Conservation (phyloP, 1,139 yeast genomes). For the Saccharomyces hybrid region DNA sequence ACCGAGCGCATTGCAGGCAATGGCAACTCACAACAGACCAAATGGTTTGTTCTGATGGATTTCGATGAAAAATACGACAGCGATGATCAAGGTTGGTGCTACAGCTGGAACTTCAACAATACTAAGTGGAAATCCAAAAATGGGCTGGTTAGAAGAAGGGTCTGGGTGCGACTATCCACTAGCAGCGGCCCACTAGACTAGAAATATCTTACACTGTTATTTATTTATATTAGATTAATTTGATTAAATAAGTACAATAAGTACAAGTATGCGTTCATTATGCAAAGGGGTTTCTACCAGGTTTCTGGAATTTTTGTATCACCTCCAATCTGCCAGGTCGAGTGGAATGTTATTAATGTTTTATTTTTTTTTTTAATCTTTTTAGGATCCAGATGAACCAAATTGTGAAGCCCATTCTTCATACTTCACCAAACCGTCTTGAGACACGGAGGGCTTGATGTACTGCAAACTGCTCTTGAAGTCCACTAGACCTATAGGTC, state of each 20-base stretch:
- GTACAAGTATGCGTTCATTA: not conserved
- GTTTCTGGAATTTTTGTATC: too few species aligned
- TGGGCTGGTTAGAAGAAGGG: conserved; percentile 48
- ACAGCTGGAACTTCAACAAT: conserved; percentile 44
- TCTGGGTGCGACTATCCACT: conserved; percentile 46
- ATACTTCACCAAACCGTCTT: conserved; percentile 67
- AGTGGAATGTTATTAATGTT: not conserved
- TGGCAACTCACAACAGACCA: conserved; percentile 41
- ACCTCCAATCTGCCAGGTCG: not conserved
- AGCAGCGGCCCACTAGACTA: not conserved
- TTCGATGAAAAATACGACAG: conserved; percentile 40
- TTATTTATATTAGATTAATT: not conserved
- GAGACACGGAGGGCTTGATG: conserved; percentile 86
- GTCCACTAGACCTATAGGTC: conserved; percentile 72
- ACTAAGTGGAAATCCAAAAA: conserved; percentile 54
- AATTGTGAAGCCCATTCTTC: conserved; percentile 87
- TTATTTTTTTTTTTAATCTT: not conserved
- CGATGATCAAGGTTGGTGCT: conserved; percentile 70
- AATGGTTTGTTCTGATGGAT: conserved; percentile 58
- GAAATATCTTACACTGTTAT: not conserved
- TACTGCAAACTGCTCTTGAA: conserved; percentile 70
- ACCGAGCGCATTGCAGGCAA: conserved; percentile 3
- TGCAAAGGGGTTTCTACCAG: not conserved
- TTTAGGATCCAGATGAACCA: conserved; percentile 83
- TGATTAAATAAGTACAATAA: not conserved